Evolutionary conservation across 768 basidiomycete species (phyloP).

Genomic region (Trametes punicea): DNA sequence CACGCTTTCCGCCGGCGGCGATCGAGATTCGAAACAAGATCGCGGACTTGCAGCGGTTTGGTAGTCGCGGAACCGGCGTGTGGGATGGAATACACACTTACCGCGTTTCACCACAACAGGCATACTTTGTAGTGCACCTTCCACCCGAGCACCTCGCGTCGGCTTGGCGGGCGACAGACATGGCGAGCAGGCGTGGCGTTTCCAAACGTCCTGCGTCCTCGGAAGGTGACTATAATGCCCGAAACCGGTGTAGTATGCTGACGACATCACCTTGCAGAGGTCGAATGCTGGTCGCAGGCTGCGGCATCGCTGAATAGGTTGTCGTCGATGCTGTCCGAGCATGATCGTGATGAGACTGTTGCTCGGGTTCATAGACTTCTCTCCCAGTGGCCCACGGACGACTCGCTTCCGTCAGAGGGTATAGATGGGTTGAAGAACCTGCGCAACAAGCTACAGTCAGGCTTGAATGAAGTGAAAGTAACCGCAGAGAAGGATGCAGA

Average conservation of each 20-base stretch:
- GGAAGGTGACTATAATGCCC: constrained; percentile 55
- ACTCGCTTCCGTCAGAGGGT: constrained; percentile 63
- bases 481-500: constrained; percentile 60
- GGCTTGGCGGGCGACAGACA: constrained; percentile 25
- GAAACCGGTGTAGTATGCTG: constrained; percentile 3
- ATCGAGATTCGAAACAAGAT: constrained; percentile 15
- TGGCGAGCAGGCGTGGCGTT: constrained; percentile 66
- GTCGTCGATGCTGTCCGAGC: constrained; percentile 50
- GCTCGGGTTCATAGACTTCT: constrained; percentile 73
- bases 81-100: constrained; percentile 18
- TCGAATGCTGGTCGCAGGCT: constrained; percentile 74
- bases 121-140: constrained; percentile 1
- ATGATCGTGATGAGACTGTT: constrained; percentile 53
- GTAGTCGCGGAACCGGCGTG: constrained; percentile 20
- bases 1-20: background rate
- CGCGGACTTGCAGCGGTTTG: constrained; percentile 16
- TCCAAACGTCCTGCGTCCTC: constrained; percentile 65
- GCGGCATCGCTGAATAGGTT: constrained; percentile 54
- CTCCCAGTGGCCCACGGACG: constrained; percentile 68
- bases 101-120: constrained; percentile 6
- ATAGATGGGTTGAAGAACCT: constrained; percentile 59
- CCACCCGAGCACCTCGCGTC: constrained; percentile 9
- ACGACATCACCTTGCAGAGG: constrained; percentile 43
- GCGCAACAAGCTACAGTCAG: constrained; percentile 58
- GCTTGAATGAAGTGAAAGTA: constrained; percentile 59